Conservation (phyloP, 768 basidiomycete genomes). For the Coprinellus micaceus region DNA sequence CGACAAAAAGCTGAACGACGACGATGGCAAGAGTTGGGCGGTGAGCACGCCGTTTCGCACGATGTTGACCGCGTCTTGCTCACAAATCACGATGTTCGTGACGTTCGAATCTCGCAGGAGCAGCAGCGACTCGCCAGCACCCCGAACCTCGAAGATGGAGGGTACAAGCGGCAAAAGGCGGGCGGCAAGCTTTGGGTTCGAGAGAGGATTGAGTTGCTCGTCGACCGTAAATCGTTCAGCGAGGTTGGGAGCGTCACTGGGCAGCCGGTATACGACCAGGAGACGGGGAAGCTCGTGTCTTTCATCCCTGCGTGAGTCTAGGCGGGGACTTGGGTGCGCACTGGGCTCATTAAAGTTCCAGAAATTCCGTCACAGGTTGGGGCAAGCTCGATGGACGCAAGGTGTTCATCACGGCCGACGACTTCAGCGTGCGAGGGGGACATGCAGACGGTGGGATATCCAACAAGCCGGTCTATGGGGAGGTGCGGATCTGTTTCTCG, state of each 20-base stretch:
- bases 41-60: conserved; percentile 15
- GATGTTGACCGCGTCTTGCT: background rate
- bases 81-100: background rate
- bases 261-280: conserved; percentile 26
- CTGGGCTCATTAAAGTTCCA: conserved; percentile 9
- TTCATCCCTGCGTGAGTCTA: conserved; percentile 32
- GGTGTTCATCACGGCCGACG: conserved; percentile 38
- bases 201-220: conserved; percentile 31
- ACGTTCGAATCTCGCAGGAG: conserved; percentile 18
- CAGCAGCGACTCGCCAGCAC: conserved; percentile 29
- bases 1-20: background rate
- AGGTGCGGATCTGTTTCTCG: conserved; percentile 20
- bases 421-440: conserved; percentile 40
- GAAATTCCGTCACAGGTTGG: conserved; percentile 37
- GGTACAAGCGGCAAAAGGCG: conserved; percentile 36
- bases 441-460: conserved; percentile 41
- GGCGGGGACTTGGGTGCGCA: conserved; percentile 6
- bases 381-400: conserved; percentile 30
- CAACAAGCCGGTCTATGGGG: conserved; percentile 37
- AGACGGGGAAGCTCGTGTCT: conserved; percentile 24
- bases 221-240: conserved; percentile 30
- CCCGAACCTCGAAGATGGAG: conserved; percentile 33
- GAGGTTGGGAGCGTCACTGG: conserved; percentile 39
- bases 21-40: conserved; percentile 30
- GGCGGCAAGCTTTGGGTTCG: conserved; percentile 40